A percentile compares a stretch with the other conserved stretches of the same genome.
Conservation (phyloP, 2,329 filamentous ascomycete genomes). For the Lomentospora prolificans region DNA sequence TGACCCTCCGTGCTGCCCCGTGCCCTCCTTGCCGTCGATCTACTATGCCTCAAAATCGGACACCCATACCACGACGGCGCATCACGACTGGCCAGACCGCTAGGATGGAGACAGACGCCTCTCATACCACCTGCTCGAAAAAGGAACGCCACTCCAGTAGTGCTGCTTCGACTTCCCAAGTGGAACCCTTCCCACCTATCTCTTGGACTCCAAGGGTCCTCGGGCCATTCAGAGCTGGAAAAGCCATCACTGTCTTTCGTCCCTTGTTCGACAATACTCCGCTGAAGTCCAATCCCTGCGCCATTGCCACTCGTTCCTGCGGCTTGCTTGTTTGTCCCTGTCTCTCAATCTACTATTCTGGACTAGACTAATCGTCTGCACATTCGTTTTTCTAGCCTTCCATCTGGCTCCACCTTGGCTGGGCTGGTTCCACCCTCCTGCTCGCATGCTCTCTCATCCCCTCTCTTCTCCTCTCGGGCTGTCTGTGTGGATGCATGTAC, state of each 20-base stretch:
- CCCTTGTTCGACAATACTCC: not conserved
- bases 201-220: not conserved
- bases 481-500: not conserved
- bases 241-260: not conserved
- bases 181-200: not conserved
- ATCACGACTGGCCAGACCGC: not conserved
- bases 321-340: conserved; percentile 18
- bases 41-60: conserved; percentile 1
- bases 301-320: conserved; percentile 15
- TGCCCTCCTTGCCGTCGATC: not conserved
- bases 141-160: not conserved
- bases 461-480: not conserved
- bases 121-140: conserved; percentile 5
- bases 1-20: not conserved
- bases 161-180: not conserved
- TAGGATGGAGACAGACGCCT: not conserved
- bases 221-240: conserved; percentile 2
- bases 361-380: conserved; percentile 12
- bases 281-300: conserved; percentile 3
- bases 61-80: not conserved
- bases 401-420: not conserved
- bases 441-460: conserved; percentile 5
- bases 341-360: conserved; percentile 11
- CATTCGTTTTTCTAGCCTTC: conserved; percentile 1
- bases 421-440: not conserved